phyloP scores from a whole-genome alignment of 1,284 basidiomycete species.

The Ceratobasidium sp. region DNA sequence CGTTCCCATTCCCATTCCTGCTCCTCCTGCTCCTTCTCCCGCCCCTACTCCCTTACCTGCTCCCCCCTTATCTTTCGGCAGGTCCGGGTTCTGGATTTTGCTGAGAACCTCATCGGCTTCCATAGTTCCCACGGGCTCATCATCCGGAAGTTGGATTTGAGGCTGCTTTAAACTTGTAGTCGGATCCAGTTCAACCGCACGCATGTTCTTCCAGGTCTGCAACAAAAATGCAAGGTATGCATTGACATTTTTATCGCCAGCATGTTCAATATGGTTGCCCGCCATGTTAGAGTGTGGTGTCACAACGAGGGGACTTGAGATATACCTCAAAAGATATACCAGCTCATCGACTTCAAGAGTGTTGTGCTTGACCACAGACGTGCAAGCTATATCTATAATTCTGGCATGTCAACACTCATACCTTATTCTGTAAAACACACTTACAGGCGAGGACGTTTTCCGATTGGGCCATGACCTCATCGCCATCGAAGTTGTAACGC shows the following conservation, averaged over 20 bases:
- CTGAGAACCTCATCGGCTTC: no score
- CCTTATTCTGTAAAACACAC: not conserved
- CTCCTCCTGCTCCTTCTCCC: no score
- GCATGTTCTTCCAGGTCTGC: constrained; percentile 25
- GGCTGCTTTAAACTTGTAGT: no score
- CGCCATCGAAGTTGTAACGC: constrained; percentile 46
- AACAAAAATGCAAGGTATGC: constrained; percentile 31
- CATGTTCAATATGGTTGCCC: constrained; percentile 17
- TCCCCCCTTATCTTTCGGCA: no score
- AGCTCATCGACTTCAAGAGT: constrained; percentile 42
- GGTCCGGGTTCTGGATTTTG: no score
- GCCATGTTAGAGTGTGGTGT: not conserved
- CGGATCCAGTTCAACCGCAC: no score
- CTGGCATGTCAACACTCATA: not conserved
- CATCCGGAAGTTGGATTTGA: no score
- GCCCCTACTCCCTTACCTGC: no score
- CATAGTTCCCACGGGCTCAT: no score
- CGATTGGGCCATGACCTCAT: constrained; percentile 37
- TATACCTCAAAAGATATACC: constrained; percentile 34
- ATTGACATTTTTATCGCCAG: constrained; percentile 32
- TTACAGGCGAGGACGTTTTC: constrained; percentile 47
- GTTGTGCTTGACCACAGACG: constrained; percentile 45
- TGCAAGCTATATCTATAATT: constrained; percentile 40
- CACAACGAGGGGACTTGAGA: not conserved
- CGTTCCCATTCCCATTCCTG: no score